Base-by-base conservation (phyloP, 2,329 filamentous ascomycete genomes). In the Ilyonectria robusta region DNA sequence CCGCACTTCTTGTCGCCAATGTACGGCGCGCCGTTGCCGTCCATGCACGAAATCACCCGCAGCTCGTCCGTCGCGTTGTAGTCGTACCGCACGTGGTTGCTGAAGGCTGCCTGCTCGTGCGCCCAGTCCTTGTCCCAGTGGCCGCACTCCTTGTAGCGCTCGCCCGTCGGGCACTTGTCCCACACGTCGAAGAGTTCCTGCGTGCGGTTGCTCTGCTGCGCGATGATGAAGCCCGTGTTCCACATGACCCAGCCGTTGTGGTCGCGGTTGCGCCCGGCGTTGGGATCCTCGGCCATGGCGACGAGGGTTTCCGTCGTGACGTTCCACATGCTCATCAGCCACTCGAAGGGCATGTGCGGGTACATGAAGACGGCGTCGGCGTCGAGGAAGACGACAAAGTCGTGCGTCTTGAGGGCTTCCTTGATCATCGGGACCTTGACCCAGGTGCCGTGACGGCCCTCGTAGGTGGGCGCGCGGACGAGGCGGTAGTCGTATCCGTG, bases 401-500 rank as follows among this genome's bases (percentile, higher is more conserved):
- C 75, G 72, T 86, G 82, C 1, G 77, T 67, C 26, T 77, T 74
- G 31, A 85, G 74, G 2, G 82, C 78, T 21, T 82, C 75, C 42
- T 77, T 75, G 29, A 84, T 74, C 11, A 79, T 76, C 9, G 81
- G 78, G 0, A 84, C 81, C 67, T 83, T 83, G 44, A 83, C 80
- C 84, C 84, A 86, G 17, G 84, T 85, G 29, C 80, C 80, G 71
- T 80, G 81, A 57, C 83, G 82, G 58, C 82, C 80, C 2, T 74
- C 69, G 59, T 83, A 82, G 35, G 80, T 78, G 31, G 81, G 78
- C 4, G 82, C 82, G 63, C 80, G 81, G 33, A 85, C 80, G 59
- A 85, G 81, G 37, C 84, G 83, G 72, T 86, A 86, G 57, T 84
- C 82, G 73, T 85, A 85, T 6, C 84, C 84, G 71, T 86, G 84